Percentiles rank a stretch among this genome's conserved stretches.
These are phyloP conservation scores for Sclerotinia glacialis DNA, from an alignment of 2,329 filamentous ascomycete genomes.

Conservation along the genomic window DNA sequence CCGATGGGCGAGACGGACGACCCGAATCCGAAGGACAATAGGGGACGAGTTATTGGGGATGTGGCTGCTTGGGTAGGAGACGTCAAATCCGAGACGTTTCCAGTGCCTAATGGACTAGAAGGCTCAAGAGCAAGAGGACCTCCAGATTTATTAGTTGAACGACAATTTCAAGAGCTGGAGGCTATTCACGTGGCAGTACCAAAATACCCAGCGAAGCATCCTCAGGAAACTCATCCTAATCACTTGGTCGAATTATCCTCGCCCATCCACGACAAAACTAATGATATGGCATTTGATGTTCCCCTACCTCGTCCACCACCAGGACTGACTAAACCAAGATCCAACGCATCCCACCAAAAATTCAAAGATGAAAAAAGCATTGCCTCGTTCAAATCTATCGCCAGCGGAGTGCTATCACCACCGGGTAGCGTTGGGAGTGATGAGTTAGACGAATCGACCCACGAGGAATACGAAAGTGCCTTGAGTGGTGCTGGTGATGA, in stretches of 20 bases:
- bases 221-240: not conserved
- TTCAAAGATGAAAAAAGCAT: conserved; percentile 15
- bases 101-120: conserved; percentile 1
- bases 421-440: conserved; percentile 15
- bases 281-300: not conserved
- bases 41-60: not conserved
- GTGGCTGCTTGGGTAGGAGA: conserved; percentile 18
- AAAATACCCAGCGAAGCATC: not conserved
- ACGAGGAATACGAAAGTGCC: conserved; percentile 20
- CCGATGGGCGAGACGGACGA: conserved; percentile 58
- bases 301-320: conserved; percentile 5
- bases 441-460: conserved; percentile 9
- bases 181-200: not conserved
- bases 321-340: conserved; percentile 9
- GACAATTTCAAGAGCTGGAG: conserved; percentile 8
- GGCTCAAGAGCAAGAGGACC: conserved; percentile 9
- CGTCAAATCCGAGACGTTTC: conserved; percentile 10
- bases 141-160: conserved; percentile 2
- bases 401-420: conserved; percentile 9
- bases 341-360: conserved; percentile 11
- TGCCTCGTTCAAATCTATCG: conserved; percentile 17
- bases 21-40: conserved; percentile 1
- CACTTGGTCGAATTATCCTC: not conserved
- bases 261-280: not conserved
- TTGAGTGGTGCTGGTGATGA: conserved; percentile 17